Evolutionary conservation across 768 basidiomycete species (phyloP), one percentile per base, ranked within the genome.

Genomic region (Mycena metata): DNA sequence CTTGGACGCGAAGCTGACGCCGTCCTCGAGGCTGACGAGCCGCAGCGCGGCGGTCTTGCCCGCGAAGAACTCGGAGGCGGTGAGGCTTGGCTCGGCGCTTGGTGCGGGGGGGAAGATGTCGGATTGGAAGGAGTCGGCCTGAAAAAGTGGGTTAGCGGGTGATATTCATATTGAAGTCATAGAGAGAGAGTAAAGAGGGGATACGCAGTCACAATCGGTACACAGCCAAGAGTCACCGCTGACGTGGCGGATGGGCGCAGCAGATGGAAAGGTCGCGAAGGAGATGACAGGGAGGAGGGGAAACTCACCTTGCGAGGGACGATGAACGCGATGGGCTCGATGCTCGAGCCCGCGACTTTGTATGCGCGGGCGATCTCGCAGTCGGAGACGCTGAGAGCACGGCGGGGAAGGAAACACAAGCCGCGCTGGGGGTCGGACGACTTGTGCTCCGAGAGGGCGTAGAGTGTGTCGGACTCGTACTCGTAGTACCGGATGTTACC

Each of bases 401-500:
- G 93, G 41, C 96, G 89, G 15, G 98, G 98, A 47, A 98, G 86
- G 91, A 99, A 96, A 78, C 93, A 95, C 90, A 99, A 94, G 15
- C 98, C 98, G 58, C 96, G 94, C 79, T 99, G 97, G 33, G 97
- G 96, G 58, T 96, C 94, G 21, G 90, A 84, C 5, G 92, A 93
- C 78, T 96, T 93, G 85, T 96, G 88, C 77, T 98, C 98, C 21
- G 90, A 83, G 6, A 96, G 85, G 19, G 88, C 79, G 81, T 89
- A 85, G 21, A 99, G 84, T 52, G 89, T 84, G 80, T 98, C 96
- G 36, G 86, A 88, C 74, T 98, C 96, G 79, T 92, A 96, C 78
- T 99, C 98, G 79, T 91, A 99, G 86, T 95, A 97, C n/a, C 97
- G 91, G 69, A 99, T 91, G 78, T 99, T 99, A 33, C 97, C 97